Conservation (phyloP, 805 yeast species). For the Saccharomycopsis fibuligera region DNA sequence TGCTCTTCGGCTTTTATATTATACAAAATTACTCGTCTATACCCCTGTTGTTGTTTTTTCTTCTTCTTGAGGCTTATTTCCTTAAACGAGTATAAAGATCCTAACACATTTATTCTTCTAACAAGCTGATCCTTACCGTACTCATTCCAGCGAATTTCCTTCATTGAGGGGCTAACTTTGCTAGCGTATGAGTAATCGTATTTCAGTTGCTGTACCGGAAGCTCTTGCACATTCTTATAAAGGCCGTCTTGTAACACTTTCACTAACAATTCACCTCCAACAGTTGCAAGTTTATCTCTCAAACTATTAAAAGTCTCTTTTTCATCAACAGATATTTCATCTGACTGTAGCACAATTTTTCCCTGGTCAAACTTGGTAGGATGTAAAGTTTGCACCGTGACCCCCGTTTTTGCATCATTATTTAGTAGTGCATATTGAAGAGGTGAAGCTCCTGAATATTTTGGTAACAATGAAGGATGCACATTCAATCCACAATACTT, state of each 20-base stretch:
- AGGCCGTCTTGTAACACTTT: constrained; percentile 35
- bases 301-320: constrained; percentile 39
- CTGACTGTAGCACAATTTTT: constrained; percentile 53
- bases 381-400: constrained; percentile 83
- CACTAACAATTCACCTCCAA: constrained; percentile 57
- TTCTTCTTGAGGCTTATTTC: constrained; percentile 32
- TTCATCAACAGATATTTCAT: constrained; percentile 33
- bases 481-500: constrained; percentile 75
- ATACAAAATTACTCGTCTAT: constrained; percentile 42
- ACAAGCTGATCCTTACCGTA: constrained; percentile 34
- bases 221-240: constrained; percentile 16
- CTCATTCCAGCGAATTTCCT: constrained; percentile 42
- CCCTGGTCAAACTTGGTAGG: constrained; percentile 86
- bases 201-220: constrained; percentile 16
- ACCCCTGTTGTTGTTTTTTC: constrained; percentile 24
- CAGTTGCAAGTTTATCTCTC: constrained; percentile 43
- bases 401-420: constrained; percentile 63
- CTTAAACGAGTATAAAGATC: constrained; percentile 45
- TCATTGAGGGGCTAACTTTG: constrained; percentile 40
- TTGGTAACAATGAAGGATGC: constrained; percentile 87
- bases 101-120: constrained; percentile 45
- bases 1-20: constrained; percentile 27
- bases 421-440: constrained; percentile 72
- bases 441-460: constrained; percentile 84
- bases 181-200: constrained; percentile 48